Evolutionary conservation across 352 stramenopile genomes (phyloP).

Genomic region (Elongisporangium undulatum): DNA sequence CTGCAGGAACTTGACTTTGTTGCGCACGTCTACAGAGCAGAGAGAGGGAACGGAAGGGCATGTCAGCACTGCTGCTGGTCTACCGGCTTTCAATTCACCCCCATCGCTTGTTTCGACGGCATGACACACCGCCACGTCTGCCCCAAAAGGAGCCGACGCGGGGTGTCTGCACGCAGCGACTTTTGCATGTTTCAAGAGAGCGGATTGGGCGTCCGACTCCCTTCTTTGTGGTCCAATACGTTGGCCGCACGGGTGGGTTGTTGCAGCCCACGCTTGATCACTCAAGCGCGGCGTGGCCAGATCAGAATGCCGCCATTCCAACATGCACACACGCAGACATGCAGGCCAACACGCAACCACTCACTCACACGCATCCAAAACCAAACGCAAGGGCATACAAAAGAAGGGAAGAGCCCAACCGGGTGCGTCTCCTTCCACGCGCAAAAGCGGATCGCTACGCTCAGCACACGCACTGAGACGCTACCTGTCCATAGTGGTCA

Average conservation of each 20-base stretch:
- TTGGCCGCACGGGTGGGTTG: background rate
- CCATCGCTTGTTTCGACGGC: slow-evolving; percentile 37
- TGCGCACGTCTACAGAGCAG: slow-evolving; percentile 85
- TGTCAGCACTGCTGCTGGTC: slow-evolving; percentile 22
- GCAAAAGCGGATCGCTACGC: background rate
- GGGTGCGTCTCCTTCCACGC: background rate
- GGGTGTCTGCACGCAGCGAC: slow-evolving; percentile 87
- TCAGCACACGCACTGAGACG: background rate
- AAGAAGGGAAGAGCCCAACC: background rate
- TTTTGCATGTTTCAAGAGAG: slow-evolving; percentile 85
- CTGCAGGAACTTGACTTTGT: slow-evolving; percentile 98
- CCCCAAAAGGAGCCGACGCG: slow-evolving; percentile 19
- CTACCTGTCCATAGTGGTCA: background rate
- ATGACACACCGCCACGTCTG: slow-evolving; percentile 60
- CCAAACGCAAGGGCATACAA: background rate
- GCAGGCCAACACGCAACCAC: slow-evolving; percentile 1
- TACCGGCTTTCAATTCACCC: slow-evolving; percentile 18
- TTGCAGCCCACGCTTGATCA: background rate
- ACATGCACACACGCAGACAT: slow-evolving; percentile 1
- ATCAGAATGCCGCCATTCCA: background rate
- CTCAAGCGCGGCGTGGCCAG: background rate
- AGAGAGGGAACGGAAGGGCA: slow-evolving; percentile 18
- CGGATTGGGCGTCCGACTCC: background rate
- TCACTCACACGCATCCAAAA: slow-evolving; percentile 2
- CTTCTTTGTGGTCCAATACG: background rate